These are phyloP conservation scores for Calocybe gambosa DNA, from an alignment of 1,284 basidiomycete genomes.

Conservation along the genomic window DNA sequence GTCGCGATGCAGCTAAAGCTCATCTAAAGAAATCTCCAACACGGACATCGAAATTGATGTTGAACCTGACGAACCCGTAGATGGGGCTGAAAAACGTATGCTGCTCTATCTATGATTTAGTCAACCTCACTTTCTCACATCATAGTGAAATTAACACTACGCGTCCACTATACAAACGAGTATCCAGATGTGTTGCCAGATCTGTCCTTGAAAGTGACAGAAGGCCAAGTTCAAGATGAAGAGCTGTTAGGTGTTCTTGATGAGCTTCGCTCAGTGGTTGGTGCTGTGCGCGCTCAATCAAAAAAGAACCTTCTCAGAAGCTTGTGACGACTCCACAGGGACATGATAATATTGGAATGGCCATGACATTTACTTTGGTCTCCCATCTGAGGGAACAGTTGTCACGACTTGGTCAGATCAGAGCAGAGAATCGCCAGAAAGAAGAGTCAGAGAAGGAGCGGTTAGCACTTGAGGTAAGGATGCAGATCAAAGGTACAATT, in stretches of 20 bases:
- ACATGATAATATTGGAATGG: constrained; percentile 90
- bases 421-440: constrained; percentile 51
- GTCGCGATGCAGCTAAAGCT: constrained; percentile 39
- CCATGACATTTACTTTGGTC: constrained; percentile 95
- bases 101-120: constrained; percentile 21
- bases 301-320: neutral
- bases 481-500: neutral
- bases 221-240: constrained; percentile 62
- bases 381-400: constrained; percentile 83
- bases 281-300: constrained; percentile 21
- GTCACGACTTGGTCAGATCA: constrained; percentile 53
- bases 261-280: constrained; percentile 60
- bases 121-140: neutral
- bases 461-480: constrained; percentile 65
- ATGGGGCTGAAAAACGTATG: constrained; percentile 57
- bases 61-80: constrained; percentile 77
- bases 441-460: constrained; percentile 70
- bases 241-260: constrained; percentile 52
- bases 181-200: constrained; percentile 65
- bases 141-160: constrained; percentile 71
- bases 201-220: constrained; percentile 60
- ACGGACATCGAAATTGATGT: constrained; percentile 80
- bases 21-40: constrained; percentile 75
- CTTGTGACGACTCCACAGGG: constrained; percentile 46
- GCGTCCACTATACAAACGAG: constrained; percentile 46